Conservation (phyloP, 139 green algal genomes). For the Auxenochlorella protothecoides region DNA sequence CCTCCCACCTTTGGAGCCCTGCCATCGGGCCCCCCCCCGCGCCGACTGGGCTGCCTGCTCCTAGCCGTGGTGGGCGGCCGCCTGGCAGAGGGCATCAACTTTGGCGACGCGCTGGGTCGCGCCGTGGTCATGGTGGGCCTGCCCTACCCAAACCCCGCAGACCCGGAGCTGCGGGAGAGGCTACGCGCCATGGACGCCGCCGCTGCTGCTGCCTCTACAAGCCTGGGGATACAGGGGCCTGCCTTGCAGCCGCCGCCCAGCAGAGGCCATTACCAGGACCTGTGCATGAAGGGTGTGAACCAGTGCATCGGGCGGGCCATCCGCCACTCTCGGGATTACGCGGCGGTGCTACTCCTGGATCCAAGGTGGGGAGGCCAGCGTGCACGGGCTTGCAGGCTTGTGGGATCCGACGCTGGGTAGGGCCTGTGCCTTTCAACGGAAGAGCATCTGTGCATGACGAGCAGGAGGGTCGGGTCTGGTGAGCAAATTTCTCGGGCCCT, state of each 20-base stretch:
- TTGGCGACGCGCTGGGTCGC: constrained; percentile 87
- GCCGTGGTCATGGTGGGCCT: constrained; percentile 89
- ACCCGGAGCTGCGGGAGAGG: constrained; percentile 83
- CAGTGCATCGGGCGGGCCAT: constrained; percentile 89
- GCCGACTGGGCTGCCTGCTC: constrained; percentile 39
- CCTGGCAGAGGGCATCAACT: constrained; percentile 98
- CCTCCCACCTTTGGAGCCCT: too few relatives aligned
- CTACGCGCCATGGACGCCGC: constrained; percentile 70
- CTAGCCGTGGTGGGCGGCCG: constrained; percentile 91
- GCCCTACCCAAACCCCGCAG: constrained; percentile 84
- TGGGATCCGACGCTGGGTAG: too few relatives aligned
- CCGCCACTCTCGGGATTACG: constrained; percentile 75
- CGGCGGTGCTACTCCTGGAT: constrained; percentile 82
- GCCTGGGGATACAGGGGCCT: constrained; percentile 6
- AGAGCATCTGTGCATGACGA: background rate
- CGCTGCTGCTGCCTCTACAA: background rate
- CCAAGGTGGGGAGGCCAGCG: background rate
- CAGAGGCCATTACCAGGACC: constrained; percentile 71
- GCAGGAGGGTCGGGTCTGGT: background rate
- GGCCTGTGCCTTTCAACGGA: too few relatives aligned
- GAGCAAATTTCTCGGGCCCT: background rate
- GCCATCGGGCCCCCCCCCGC: too few relatives aligned
- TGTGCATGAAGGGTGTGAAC: constrained; percentile 88
- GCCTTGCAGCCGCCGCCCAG: constrained; percentile 20
- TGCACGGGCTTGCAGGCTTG: background rate